phyloP scores from a whole-genome alignment of 208 protist genomes.

The Acanthamoeba healyi region DNA sequence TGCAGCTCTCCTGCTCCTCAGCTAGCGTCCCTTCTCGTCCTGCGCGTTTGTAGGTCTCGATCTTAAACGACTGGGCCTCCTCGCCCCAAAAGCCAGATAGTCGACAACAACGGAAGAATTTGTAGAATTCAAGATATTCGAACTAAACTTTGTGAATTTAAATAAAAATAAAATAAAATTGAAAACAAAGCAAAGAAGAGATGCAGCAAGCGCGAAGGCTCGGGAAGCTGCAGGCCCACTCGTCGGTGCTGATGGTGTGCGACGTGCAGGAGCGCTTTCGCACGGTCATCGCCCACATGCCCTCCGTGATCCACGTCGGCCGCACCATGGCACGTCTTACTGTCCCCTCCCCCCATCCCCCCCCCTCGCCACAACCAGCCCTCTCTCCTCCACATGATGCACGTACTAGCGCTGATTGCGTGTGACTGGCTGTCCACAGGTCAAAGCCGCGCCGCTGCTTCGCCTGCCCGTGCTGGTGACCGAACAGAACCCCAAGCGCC shows the following conservation, averaged over 20 bases:
- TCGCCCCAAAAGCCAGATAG: no score
- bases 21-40: no score
- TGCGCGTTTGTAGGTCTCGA: no score
- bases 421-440: neutral
- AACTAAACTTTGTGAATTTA: neutral
- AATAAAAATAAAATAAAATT: neutral
- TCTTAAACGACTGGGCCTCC: no score
- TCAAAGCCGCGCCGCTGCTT: constrained; percentile 28
- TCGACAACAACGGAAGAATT: no score
- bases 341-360: neutral
- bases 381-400: neutral
- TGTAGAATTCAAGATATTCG: no score
- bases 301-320: constrained; percentile 36
- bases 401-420: no score
- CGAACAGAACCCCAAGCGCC: constrained; percentile 60
- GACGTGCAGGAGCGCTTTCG: constrained; percentile 60
- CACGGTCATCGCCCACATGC: constrained; percentile 47
- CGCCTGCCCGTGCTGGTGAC: constrained; percentile 44
- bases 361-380: neutral
- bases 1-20: no score
- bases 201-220: constrained; percentile 14
- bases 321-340: constrained; percentile 14
- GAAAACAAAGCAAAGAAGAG: neutral
- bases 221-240: constrained; percentile 7
- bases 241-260: constrained; percentile 50